These are phyloP conservation scores for Myriosclerotinia scirpicola DNA, from an alignment of 2,329 filamentous ascomycete genomes.

Conservation along the genomic window DNA sequence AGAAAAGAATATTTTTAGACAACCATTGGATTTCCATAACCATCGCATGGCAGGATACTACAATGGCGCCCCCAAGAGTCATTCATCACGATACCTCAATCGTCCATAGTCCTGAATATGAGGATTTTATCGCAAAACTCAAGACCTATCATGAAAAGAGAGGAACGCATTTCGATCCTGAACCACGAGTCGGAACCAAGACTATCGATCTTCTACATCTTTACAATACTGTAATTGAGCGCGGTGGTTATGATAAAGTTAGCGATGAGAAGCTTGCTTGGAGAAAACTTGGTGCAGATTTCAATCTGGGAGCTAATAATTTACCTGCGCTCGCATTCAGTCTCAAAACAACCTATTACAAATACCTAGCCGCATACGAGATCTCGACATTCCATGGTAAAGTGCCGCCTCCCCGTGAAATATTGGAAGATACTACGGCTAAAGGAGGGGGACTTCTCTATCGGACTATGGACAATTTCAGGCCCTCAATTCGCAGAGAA, in stretches of 20 bases:
- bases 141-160: constrained; percentile 74
- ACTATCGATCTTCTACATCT: constrained; percentile 76
- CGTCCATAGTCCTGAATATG: constrained; percentile 64
- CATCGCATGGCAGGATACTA: constrained; percentile 31
- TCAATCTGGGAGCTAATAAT: constrained; percentile 72
- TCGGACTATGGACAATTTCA: constrained; percentile 76
- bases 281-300: constrained; percentile 72
- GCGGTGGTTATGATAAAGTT: constrained; percentile 84
- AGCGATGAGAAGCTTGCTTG: constrained; percentile 82
- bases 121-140: constrained; percentile 74
- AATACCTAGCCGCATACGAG: constrained; percentile 84
- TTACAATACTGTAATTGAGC: constrained; percentile 72
- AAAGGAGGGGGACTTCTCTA: constrained; percentile 79
- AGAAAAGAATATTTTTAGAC: constrained; percentile 4
- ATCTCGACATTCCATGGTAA: constrained; percentile 75
- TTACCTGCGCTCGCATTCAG: constrained; percentile 82
- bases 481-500: constrained; percentile 46
- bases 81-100: constrained; percentile 29
- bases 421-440: constrained; percentile 74
- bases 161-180: constrained; percentile 75
- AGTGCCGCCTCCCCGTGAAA: constrained; percentile 83
- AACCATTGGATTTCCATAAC: constrained; percentile 24
- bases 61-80: constrained; percentile 37
- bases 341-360: constrained; percentile 86
- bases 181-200: constrained; percentile 76